Conservation (phyloP, 2,329 filamentous ascomycete species). For the Didymosphaeria variabile region DNA sequence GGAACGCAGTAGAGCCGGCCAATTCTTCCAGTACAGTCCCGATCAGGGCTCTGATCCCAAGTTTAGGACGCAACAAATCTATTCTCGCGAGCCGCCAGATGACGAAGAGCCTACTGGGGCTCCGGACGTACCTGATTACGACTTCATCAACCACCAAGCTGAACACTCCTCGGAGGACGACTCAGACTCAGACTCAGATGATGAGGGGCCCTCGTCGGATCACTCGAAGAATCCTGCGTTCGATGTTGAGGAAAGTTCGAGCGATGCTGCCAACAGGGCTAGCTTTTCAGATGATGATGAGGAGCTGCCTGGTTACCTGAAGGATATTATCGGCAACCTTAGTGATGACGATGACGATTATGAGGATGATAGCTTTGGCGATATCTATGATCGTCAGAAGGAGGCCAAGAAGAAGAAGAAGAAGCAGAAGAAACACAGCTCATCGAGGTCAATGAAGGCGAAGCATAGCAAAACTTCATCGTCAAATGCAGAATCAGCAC, state of each 20-base stretch:
- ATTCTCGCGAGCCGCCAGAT: not conserved
- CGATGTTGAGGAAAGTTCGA: not conserved
- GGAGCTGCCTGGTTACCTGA: not conserved
- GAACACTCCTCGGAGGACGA: not conserved
- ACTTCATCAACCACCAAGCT: not conserved
- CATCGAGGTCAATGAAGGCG: not conserved
- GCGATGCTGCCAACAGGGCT: not conserved
- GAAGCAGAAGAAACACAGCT: not conserved
- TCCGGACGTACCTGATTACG: constrained; percentile 2
- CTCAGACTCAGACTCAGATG: not conserved
- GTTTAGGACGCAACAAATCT: constrained; percentile 7
- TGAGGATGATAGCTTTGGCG: not conserved
- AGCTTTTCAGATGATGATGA: not conserved
- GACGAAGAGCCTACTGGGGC: constrained; percentile 3
- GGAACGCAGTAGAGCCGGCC: not conserved
- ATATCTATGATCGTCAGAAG: constrained; percentile 1
- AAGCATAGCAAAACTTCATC: not conserved
- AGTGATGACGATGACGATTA: not conserved
- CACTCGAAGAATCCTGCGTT: not conserved
- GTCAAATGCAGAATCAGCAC: not conserved
- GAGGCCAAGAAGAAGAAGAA: not conserved
- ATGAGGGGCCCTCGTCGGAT: not conserved
- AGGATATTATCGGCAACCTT: not conserved
- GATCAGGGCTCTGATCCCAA: not conserved
- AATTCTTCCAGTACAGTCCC: not conserved